Percentiles rank a stretch among this genome's conserved stretches.
Conservation (phyloP, 495 filamentous ascomycete species). For the Trichoderma orchidacearum region DNA sequence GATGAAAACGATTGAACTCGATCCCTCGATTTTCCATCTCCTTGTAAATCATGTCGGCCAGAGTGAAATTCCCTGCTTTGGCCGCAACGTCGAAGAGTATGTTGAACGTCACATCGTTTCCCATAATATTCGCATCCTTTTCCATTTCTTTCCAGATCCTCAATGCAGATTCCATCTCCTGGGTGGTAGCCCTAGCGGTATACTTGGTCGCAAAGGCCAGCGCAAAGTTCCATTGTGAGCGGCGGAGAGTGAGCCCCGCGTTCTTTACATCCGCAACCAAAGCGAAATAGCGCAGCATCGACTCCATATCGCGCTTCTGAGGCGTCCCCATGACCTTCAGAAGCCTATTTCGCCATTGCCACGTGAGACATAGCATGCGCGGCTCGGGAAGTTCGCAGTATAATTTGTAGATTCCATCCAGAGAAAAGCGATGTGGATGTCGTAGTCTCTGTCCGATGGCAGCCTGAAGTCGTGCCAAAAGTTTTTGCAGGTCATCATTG, state of each 20-base stretch:
- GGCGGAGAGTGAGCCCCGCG: conserved; percentile 46
- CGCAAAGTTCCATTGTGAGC: conserved; percentile 66
- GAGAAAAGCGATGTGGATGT: conserved; percentile 14
- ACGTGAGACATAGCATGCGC: conserved; percentile 49
- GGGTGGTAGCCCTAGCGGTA: conserved; percentile 43
- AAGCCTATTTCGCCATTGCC: conserved; percentile 45
- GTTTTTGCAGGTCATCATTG: conserved; percentile 9
- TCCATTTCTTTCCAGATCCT: conserved; percentile 88
- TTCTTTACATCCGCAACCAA: conserved; percentile 72
- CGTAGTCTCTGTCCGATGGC: conserved; percentile 16
- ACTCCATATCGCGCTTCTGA: conserved; percentile 36
- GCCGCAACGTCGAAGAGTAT: conserved; percentile 82
- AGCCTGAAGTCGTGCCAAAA: conserved; percentile 17
- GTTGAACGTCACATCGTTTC: conserved; percentile 68
- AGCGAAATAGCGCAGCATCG: conserved; percentile 70
- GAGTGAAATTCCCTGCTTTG: conserved; percentile 65
- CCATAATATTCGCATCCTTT: conserved; percentile 44
- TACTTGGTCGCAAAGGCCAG: conserved; percentile 66
- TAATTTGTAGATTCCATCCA: conserved; percentile 26
- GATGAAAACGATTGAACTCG: conserved; percentile 55
- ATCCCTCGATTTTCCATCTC: conserved; percentile 64
- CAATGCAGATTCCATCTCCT: conserved; percentile 58
- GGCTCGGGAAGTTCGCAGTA: conserved; percentile 39
- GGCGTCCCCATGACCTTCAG: conserved; percentile 53
- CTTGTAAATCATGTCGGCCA: conserved; percentile 70